Percentiles rank a stretch among this genome's conserved stretches.
phyloP scores from a whole-genome alignment of 108 stramenopile species.

The Nitzschia sp. region DNA sequence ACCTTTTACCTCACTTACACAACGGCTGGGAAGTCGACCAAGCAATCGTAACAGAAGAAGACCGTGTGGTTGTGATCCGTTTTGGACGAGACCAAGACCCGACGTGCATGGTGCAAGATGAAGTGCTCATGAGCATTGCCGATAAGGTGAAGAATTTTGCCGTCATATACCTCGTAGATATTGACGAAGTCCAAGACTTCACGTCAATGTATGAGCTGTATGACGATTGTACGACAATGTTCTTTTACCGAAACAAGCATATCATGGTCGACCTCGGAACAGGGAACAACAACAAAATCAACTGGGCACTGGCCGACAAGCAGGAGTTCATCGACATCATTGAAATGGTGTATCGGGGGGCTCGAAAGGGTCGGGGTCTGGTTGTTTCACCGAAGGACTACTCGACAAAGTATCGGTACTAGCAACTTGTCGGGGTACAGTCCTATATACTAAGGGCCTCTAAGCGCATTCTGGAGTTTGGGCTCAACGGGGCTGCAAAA shows the following conservation, averaged over 20 bases:
- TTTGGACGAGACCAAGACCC: conserved; percentile 97
- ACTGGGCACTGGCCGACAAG: conserved; percentile 96
- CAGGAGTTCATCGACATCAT: conserved; percentile 99
- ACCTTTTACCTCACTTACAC: conserved; percentile 94
- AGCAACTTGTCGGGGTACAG: no score
- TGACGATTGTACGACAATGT: conserved; percentile 98
- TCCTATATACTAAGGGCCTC: no score
- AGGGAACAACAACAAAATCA: conserved; percentile 99
- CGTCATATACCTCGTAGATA: conserved; percentile 97
- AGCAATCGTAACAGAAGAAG: conserved; percentile 98
- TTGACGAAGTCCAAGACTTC: conserved; percentile 97
- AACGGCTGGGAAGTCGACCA: conserved; percentile 99
- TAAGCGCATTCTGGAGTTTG: no score
- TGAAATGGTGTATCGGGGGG: conserved; percentile 97
- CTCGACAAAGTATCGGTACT: conserved; percentile 95
- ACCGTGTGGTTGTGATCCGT: conserved; percentile 96
- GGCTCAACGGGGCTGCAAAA: no score
- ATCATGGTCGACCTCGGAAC: conserved; percentile 99
- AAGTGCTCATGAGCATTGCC: conserved; percentile 86
- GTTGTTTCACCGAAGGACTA: conserved; percentile 99
- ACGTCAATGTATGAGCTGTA: conserved; percentile 99
- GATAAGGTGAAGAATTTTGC: conserved; percentile 99
- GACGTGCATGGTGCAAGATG: conserved; percentile 98
- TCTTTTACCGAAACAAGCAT: conserved; percentile 98
- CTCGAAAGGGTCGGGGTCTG: conserved; percentile 95